Evolutionary conservation across 2,329 filamentous ascomycete genomes (phyloP).

Genomic region (Diaporthe vexans): DNA sequence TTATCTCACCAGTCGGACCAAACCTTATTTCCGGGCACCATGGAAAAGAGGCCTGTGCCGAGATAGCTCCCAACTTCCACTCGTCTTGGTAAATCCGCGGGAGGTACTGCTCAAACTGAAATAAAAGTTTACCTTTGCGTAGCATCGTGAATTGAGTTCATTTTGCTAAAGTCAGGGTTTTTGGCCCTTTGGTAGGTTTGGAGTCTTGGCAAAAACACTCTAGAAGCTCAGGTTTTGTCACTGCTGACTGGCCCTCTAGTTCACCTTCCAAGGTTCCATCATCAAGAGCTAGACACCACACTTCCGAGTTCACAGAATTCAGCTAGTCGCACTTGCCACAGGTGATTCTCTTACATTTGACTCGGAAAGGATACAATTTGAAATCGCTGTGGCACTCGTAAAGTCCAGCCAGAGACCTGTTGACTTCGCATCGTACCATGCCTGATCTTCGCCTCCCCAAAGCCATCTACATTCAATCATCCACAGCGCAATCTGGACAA

Average conservation of each 20-base stretch:
- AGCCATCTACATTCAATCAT: no score
- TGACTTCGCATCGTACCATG: no score
- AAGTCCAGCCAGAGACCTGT: no score
- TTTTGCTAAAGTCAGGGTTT: background rate
- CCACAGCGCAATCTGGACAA: no score
- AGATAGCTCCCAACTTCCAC: background rate
- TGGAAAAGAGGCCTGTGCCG: background rate
- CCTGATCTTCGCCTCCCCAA: no score
- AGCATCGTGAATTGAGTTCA: background rate
- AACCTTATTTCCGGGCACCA: conserved; percentile 13
- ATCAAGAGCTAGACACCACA: background rate
- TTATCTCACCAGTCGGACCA: conserved; percentile 7
- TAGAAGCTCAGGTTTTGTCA: no score
- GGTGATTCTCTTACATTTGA: no score
- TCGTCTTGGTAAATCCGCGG: conserved; percentile 14
- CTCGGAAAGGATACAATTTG: no score
- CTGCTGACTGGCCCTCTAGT: background rate
- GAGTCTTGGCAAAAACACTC: no score
- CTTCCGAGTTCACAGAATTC: background rate
- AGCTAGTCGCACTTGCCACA: background rate
- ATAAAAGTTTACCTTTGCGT: background rate
- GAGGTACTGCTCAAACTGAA: background rate
- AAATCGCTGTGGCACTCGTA: no score
- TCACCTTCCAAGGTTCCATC: accelerated
- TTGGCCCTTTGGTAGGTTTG: no score